phyloP scores from a whole-genome alignment of 805 yeast species.

The Nakazawaea molendinolei region DNA sequence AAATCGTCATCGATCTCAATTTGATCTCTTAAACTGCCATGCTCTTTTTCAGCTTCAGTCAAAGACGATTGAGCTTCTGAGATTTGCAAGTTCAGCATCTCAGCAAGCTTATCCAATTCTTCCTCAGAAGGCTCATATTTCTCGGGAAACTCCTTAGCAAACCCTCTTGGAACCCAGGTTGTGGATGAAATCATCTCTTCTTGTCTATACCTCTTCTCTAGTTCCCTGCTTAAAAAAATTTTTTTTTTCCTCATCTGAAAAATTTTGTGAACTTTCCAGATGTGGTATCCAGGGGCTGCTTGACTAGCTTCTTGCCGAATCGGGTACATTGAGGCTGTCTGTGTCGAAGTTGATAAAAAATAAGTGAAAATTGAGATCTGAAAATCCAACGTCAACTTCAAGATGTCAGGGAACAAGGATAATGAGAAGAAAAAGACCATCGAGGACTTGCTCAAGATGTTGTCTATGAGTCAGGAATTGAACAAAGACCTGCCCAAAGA shows the following conservation, averaged over 20 bases:
- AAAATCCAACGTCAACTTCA: no score
- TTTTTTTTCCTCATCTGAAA: no score
- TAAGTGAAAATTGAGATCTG: no score
- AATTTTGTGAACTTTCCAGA: no score
- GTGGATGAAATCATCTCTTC: constrained; percentile 95
- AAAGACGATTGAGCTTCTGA: constrained; percentile 67
- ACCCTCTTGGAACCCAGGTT: constrained; percentile 95
- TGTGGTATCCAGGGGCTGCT: no score
- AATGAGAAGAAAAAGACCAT: constrained; percentile 28
- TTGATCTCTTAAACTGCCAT: constrained; percentile 37
- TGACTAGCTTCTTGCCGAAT: no score
- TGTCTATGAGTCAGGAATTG: constrained; percentile 47
- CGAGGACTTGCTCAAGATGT: constrained; percentile 52
- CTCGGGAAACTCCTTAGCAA: constrained; percentile 87
- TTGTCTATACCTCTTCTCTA: no score
- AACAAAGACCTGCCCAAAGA: constrained; percentile 56
- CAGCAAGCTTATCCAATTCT: constrained; percentile 85
- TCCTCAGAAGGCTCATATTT: constrained; percentile 83
- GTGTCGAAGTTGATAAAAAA: no score
- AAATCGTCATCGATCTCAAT: constrained; percentile 74
- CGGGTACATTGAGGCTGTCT: no score
- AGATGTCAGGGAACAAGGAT: neutral
- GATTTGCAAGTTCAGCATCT: constrained; percentile 77
- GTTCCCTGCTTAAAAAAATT: no score
- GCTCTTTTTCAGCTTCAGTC: constrained; percentile 33